Conservation (phyloP, 805 yeast genomes). For the Starmerella tilneyi region DNA sequence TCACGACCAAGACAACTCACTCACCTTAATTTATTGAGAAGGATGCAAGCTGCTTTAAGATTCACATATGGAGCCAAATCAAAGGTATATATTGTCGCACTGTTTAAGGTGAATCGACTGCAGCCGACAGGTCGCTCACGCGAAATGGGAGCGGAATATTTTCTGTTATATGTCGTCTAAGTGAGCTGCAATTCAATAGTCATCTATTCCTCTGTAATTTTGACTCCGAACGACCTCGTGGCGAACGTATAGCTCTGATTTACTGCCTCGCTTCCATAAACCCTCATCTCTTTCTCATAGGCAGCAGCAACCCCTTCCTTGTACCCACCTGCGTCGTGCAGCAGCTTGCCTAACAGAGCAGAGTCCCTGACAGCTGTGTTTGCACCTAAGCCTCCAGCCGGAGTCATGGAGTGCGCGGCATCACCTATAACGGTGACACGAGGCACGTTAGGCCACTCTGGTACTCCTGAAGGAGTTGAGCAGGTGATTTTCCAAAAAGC, state of each 20-base stretch:
- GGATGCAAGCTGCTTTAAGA: too few relatives aligned
- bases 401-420: neutral
- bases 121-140: too few relatives aligned
- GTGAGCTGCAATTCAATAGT: too few relatives aligned
- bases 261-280: neutral
- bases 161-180: too few relatives aligned
- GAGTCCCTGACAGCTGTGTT: constrained; percentile 1
- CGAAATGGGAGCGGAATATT: too few relatives aligned
- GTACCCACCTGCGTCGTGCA: neutral
- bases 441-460: neutral
- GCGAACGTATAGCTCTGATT: neutral
- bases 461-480: neutral
- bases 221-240: neutral
- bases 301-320: neutral
- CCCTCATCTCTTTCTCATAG: neutral
- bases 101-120: too few relatives aligned
- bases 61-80: too few relatives aligned
- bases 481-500: neutral
- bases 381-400: neutral
- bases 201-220: neutral
- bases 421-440: neutral
- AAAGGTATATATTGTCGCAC: too few relatives aligned
- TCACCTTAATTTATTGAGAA: too few relatives aligned
- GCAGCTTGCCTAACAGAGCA: neutral
- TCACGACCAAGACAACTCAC: too few relatives aligned